Evolutionary conservation across 2,329 filamentous ascomycete genomes (phyloP).

Genomic region (Phialophora macrospora): DNA sequence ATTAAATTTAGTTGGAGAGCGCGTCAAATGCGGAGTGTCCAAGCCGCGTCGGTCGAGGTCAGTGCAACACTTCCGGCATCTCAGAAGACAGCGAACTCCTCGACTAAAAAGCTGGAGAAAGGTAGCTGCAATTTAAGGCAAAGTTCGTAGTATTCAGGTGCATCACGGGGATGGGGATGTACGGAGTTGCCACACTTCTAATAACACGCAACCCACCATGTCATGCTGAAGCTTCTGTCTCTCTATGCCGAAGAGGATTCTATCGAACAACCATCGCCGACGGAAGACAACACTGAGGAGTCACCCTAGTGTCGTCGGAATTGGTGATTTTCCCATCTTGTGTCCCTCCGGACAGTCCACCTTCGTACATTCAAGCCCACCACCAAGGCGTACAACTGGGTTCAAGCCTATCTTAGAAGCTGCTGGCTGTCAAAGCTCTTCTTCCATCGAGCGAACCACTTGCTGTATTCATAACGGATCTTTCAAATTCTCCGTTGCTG

Average conservation of each 20-base stretch:
- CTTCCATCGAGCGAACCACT: neutral
- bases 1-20: slow-evolving; percentile 8
- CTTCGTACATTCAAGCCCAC: neutral
- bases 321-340: neutral
- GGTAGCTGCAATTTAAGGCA: neutral
- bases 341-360: neutral
- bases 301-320: neutral
- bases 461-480: slow-evolving; percentile 66
- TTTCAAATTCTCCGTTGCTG: slow-evolving; percentile 82
- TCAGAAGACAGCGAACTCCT: neutral
- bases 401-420: neutral
- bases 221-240: neutral
- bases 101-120: neutral
- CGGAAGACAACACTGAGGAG: neutral
- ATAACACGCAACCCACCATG: neutral
- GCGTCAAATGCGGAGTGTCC: slow-evolving; percentile 2
- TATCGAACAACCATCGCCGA: neutral
- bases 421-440: neutral
- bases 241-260: neutral
- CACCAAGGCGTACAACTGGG: neutral
- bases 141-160: neutral
- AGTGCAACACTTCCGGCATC: neutral
- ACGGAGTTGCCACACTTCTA: neutral
- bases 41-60: neutral
- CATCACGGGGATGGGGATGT: neutral